These are phyloP conservation scores for Alternaria sp. DNA, from an alignment of 2,329 filamentous ascomycete species.

Conservation along the genomic window DNA sequence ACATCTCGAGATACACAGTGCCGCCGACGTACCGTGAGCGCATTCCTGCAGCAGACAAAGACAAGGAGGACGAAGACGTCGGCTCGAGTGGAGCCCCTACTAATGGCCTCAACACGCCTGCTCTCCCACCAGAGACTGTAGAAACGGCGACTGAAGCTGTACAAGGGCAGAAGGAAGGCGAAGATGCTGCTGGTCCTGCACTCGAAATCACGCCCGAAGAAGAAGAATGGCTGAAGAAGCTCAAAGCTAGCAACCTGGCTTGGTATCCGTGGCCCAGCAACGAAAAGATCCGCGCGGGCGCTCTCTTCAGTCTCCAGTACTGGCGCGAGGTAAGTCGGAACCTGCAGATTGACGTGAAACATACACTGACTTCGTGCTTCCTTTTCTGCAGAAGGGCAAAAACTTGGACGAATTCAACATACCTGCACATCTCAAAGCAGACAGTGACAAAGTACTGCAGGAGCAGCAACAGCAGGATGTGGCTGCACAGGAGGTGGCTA, in stretches of 20 bases:
- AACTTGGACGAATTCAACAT: constrained; percentile 34
- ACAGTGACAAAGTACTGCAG: constrained; percentile 16
- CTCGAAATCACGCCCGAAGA: constrained; percentile 41
- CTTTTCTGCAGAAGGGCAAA: constrained; percentile 17
- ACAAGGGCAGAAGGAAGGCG: constrained; percentile 23
- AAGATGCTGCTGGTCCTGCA: constrained; percentile 16
- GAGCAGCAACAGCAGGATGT: not conserved
- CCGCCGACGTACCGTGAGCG: constrained; percentile 64
- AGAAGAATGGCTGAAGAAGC: constrained; percentile 46
- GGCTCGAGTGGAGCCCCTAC: constrained; percentile 35
- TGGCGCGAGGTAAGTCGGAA: constrained; percentile 24
- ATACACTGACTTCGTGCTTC: not conserved
- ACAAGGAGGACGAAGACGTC: constrained; percentile 30
- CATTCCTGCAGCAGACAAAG: constrained; percentile 29
- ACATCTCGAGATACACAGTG: constrained; percentile 81
- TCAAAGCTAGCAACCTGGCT: constrained; percentile 34
- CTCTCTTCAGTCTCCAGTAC: constrained; percentile 56
- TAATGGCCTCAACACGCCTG: constrained; percentile 42
- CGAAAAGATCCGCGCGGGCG: constrained; percentile 72
- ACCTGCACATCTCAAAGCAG: constrained; percentile 32
- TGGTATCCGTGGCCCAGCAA: constrained; percentile 82
- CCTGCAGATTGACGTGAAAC: not conserved
- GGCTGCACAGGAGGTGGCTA: not conserved
- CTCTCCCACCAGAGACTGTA: constrained; percentile 33
- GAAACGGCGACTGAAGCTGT: constrained; percentile 34